Base-by-base conservation (phyloP, 768 basidiomycete genomes). In the Leccinellum luteum region DNA sequence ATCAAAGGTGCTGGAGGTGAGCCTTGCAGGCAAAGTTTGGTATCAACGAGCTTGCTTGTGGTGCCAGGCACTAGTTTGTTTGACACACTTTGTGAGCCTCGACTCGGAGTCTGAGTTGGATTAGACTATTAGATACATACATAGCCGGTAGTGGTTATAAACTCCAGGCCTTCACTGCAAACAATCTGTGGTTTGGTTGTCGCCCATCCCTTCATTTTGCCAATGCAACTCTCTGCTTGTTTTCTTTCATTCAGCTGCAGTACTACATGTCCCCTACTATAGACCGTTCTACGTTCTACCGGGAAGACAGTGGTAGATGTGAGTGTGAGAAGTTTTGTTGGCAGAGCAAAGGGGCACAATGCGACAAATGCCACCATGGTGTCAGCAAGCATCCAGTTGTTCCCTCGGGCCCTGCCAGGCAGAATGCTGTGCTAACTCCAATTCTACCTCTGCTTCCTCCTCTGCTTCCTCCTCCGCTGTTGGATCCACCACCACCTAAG, bases 1-100 rank as follows among this genome's bases (percentile, higher is more conserved):
- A 31, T 49, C 48, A 3, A 64, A 59, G 14, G 32, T 60, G 31
- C 14, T 65, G 3, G 19, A 53, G 0, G 32, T 63, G 0, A 56
- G 27, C 0, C 62, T 61, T 43, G 53, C 41, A 6, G 56, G 51
- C 2, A 3, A 15, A 3, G 57, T 61, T 12, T 65, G 62, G 64
- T 56, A 59, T 30, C 14, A 34, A 4, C 15, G 15, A 21, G 63
- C 64, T 10, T 43, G 48, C 21, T 38, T 58, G 0, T 65, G 64
- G 64, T 64, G 60, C 15, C 58, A 64, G 41, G 64, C 52, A 19
- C 10, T 61, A 2, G 7, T 48, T 3, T 30, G 41, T 4, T 28
- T 63, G 14, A 30, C 19, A 0, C 6, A 48, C 48, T 38, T 55
- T 8, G 15, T 31, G 13, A 38, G 21, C 13, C 17, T 25, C 6